Conservation (phyloP, 208 protist genomes). For the Crithidia mellificae region DNA sequence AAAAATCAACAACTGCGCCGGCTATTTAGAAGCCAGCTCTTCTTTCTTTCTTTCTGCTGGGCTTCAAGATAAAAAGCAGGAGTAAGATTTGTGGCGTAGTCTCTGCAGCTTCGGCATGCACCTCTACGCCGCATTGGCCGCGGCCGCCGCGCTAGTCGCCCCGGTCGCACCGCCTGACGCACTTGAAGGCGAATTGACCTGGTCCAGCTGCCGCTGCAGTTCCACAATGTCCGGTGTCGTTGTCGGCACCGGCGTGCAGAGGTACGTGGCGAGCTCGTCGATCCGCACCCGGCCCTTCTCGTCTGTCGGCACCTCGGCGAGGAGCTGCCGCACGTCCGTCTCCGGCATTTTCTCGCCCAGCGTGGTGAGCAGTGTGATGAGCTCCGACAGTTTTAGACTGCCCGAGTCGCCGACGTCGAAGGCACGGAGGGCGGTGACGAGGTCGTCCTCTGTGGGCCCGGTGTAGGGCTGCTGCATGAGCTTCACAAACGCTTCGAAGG, state of each 20-base stretch:
- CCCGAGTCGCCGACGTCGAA: slow-evolving; percentile 83
- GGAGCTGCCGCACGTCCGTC: slow-evolving; percentile 77
- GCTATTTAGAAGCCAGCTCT: too few species aligned
- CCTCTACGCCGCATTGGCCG: too few species aligned
- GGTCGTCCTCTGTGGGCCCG: slow-evolving; percentile 86
- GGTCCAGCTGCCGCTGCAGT: slow-evolving; percentile 77
- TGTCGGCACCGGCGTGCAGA: slow-evolving; percentile 85
- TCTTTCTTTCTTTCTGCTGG: too few species aligned
- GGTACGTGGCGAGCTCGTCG: slow-evolving; percentile 78
- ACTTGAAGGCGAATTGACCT: background rate
- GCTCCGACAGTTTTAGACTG: slow-evolving; percentile 67
- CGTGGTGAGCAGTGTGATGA: slow-evolving; percentile 83
- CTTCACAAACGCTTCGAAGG: slow-evolving; percentile 68
- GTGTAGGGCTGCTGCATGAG: slow-evolving; percentile 89
- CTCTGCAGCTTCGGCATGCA: too few species aligned
- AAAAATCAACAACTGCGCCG: too few species aligned
- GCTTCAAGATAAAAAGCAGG: too few species aligned
- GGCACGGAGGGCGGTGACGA: slow-evolving; percentile 78
- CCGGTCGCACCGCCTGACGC: background rate
- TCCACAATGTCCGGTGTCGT: slow-evolving; percentile 87
- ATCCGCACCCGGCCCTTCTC: slow-evolving; percentile 78
- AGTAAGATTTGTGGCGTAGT: too few species aligned
- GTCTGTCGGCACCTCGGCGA: slow-evolving; percentile 77
- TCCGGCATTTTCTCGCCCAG: slow-evolving; percentile 91
- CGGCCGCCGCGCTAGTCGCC: background rate